Evolutionary conservation across 306 rosid genomes (phyloP).

Genomic region (Lablab purpureus): DNA sequence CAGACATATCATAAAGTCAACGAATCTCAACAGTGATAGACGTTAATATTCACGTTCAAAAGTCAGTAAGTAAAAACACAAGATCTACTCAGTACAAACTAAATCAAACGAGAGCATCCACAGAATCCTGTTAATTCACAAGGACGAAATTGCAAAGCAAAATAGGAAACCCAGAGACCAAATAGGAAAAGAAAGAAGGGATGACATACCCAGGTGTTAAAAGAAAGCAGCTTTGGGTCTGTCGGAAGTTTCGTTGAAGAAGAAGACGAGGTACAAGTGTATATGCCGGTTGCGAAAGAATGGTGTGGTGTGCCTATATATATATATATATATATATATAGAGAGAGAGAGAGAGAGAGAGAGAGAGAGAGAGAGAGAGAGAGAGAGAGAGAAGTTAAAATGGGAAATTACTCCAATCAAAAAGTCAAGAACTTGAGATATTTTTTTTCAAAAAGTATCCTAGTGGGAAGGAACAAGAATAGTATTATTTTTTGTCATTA

Average conservation of each 20-base stretch:
- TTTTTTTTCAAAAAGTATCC: neutral
- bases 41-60: slow-evolving; percentile 3
- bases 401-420: neutral
- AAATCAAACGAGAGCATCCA: slow-evolving; percentile 16
- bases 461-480: neutral
- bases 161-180: neutral
- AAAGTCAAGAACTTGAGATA: neutral
- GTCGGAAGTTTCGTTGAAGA: neutral
- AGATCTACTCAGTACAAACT: slow-evolving; percentile 47
- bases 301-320: neutral
- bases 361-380: too few species aligned
- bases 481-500: too few species aligned
- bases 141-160: neutral
- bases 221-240: neutral
- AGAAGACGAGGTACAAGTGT: neutral
- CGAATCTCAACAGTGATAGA: neutral
- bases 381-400: neutral
- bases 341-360: too few species aligned
- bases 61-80: slow-evolving; percentile 34
- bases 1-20: neutral
- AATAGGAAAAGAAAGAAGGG: slow-evolving; percentile 1
- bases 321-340: too few species aligned
- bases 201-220: slow-evolving; percentile 32
- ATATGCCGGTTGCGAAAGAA: neutral
- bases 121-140: neutral